Evolutionary conservation across 208 protist species (phyloP).

Genomic region (Crithidia fasciculata): DNA sequence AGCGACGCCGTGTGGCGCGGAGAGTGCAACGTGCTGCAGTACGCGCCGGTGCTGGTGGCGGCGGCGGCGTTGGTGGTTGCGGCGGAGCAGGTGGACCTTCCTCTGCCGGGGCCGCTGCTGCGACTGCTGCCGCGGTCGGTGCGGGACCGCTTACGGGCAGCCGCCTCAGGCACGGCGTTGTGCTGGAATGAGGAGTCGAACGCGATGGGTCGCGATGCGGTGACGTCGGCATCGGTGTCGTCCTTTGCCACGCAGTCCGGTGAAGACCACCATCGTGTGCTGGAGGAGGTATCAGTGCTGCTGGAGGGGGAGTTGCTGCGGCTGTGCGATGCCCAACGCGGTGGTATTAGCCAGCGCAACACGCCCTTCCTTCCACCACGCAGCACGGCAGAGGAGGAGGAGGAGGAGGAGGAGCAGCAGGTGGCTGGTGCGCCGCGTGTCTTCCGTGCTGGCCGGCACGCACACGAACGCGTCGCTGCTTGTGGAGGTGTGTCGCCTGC

Average conservation of each 20-base stretch:
- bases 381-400: not conserved
- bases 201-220: not conserved
- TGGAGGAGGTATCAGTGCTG: slow-evolving; percentile 28
- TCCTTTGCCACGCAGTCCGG: slow-evolving; percentile 9
- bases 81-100: slow-evolving; percentile 43
- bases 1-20: slow-evolving; percentile 7
- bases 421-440: too few relatives aligned
- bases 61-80: slow-evolving; percentile 50
- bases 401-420: not conserved
- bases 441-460: too few relatives aligned
- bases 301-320: slow-evolving; percentile 32
- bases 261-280: slow-evolving; percentile 29
- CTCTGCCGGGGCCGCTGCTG: slow-evolving; percentile 46
- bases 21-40: slow-evolving; percentile 23
- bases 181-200: slow-evolving; percentile 6
- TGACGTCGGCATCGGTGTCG: not conserved
- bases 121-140: slow-evolving; percentile 35
- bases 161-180: not conserved
- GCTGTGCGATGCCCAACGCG: not conserved
- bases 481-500: too few relatives aligned
- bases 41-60: slow-evolving; percentile 40
- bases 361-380: not conserved
- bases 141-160: slow-evolving; percentile 26
- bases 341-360: not conserved
- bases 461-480: too few relatives aligned